phyloP scores from a whole-genome alignment of 257 asterid species.

The Voacanga thouarsii region DNA sequence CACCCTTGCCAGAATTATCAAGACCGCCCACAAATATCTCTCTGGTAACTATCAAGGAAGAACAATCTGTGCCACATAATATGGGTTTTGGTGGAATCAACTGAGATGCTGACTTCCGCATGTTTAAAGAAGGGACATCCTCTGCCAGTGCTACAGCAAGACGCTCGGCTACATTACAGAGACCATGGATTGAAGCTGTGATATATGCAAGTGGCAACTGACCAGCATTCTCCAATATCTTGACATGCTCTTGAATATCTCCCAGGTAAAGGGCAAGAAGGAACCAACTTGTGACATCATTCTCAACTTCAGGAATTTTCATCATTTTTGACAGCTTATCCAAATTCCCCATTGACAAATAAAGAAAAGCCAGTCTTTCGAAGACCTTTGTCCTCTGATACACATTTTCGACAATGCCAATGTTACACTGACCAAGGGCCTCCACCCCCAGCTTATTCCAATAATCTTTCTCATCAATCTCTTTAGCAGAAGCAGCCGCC shows the following conservation, averaged over 20 bases:
- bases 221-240: conserved; percentile 65
- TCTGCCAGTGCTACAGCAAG: conserved; percentile 56
- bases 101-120: conserved; percentile 44
- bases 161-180: conserved; percentile 49
- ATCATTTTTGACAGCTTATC: conserved; percentile 45
- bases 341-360: too few relatives aligned
- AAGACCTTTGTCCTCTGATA: too few relatives aligned
- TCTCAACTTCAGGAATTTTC: conserved; percentile 79
- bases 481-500: conserved; percentile 73
- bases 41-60: conserved; percentile 55
- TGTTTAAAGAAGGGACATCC: conserved; percentile 51
- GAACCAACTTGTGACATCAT: conserved; percentile 78
- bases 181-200: conserved; percentile 67
- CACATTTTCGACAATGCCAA: too few relatives aligned
- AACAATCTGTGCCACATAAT: conserved; percentile 71
- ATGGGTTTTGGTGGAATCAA: conserved; percentile 70
- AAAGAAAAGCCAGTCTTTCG: too few relatives aligned
- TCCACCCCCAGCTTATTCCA: conserved; percentile 89
- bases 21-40: neutral
- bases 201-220: conserved; percentile 72
- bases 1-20: too few relatives aligned
- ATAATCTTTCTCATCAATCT: conserved; percentile 76
- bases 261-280: conserved; percentile 79
- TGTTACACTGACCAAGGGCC: conserved; percentile 77
- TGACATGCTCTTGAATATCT: conserved; percentile 64